A percentile compares a stretch with the other conserved stretches of the same genome.
phyloP scores from a whole-genome alignment of 306 rosid genomes.

The Cucurbita moschata region DNA sequence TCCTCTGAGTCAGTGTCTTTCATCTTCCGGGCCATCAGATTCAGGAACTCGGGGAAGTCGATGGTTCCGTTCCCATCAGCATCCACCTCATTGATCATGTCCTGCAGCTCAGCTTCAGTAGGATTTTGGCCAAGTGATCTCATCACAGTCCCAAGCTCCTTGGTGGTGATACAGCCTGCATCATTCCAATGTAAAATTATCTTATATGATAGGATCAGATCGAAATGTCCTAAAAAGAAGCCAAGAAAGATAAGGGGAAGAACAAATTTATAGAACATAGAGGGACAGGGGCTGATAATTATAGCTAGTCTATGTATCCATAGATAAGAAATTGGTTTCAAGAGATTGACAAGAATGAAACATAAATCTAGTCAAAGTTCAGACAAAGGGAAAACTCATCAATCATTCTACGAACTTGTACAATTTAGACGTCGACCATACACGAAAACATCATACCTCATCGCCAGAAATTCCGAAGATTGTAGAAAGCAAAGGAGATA shows the following conservation, averaged over 20 bases:
- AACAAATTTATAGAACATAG: background rate
- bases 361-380: background rate
- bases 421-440: background rate
- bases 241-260: background rate
- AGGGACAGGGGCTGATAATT: background rate
- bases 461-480: background rate
- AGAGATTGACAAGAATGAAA: background rate
- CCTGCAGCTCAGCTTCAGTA: constrained; percentile 72
- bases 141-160: constrained; percentile 78
- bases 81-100: constrained; percentile 80
- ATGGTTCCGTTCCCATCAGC: constrained; percentile 78
- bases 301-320: background rate
- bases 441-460: background rate
- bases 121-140: constrained; percentile 78
- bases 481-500: background rate
- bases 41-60: constrained; percentile 69
- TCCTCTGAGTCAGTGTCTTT: constrained; percentile 70
- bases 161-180: constrained; percentile 67
- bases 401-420: background rate
- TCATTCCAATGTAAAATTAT: background rate
- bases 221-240: background rate
- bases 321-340: background rate
- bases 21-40: constrained; percentile 80
- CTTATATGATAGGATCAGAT: background rate
- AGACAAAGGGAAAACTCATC: background rate